Conservation (phyloP, 371 early-diverging fungal genomes). For the Mortierella sp. region DNA sequence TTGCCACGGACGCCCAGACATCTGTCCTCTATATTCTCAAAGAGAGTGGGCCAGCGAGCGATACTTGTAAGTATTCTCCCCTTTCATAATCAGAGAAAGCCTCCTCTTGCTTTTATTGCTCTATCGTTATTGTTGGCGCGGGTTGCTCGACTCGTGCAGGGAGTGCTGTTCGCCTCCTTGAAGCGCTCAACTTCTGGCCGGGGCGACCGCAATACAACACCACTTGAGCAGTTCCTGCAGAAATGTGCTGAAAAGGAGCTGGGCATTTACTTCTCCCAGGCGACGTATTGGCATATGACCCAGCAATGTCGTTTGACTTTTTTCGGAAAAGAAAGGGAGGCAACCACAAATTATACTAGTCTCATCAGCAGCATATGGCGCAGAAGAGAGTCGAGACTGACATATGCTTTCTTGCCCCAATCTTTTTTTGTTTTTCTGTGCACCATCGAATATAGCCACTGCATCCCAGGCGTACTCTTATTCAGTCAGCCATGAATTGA, state of each 20-base stretch:
- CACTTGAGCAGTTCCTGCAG: background rate
- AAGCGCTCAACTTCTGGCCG: background rate
- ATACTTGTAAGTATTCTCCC: conserved; percentile 45
- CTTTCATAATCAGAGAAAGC: background rate
- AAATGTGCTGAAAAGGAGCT: background rate
- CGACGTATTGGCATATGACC: background rate
- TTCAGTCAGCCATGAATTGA: conserved; percentile 79
- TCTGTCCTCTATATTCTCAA: conserved; percentile 86
- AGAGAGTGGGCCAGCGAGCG: conserved; percentile 71
- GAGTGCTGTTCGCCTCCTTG: no score
- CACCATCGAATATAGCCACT: conserved; percentile 17
- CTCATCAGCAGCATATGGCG: background rate
- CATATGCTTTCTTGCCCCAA: conserved; percentile 27
- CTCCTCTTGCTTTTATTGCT: background rate
- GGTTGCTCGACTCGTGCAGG: no score
- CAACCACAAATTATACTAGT: background rate
- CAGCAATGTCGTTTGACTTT: no score
- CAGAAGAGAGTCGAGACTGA: conserved; percentile 11
- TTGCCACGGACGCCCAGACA: conserved; percentile 80
- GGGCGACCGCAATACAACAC: background rate
- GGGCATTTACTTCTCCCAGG: background rate
- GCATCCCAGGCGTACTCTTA: conserved; percentile 60
- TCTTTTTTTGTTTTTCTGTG: conserved; percentile 2
- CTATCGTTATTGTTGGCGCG: background rate
- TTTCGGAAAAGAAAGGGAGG: background rate